Base-by-base conservation (phyloP, 106 monocot genomes). In the Alisma plantagoaquatica region DNA sequence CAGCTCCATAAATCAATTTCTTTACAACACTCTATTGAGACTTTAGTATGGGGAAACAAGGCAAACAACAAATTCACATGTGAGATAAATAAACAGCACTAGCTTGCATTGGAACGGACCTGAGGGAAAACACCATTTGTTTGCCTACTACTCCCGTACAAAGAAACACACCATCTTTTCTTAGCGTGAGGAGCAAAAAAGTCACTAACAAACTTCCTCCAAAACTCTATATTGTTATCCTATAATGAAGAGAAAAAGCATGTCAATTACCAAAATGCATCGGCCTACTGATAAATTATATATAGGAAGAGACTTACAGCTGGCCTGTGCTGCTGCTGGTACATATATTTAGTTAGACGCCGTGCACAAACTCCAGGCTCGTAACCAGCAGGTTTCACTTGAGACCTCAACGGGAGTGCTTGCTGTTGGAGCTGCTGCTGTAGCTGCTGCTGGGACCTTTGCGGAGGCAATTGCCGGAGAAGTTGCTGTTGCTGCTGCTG, bases 311-410 rank as follows among this genome's bases (percentile, higher is more conserved):
- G n/a, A n/a, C 61, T 67, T 76, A 98, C 98, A 25, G 85, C 63
- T 26, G 89, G 98, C 43, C 85, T 85, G 29, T 74, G 77, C 52
- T 82, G 81, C 43, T 98, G 98, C 26, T 77, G 73, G 72, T 72
- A 90, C 90, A 98, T 98, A 54, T 98, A 98, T 45, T 76, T 84
- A 23, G 89, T 98, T 71, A 98, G 67, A 23, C 90, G 70, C 56
- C 77, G 65, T 27, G 89, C 81, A 70, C 89, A 98, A 27, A 57
- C 77, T 51, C 98, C 98, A 48, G 90, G 98, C 48, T 98, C 90
- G 49, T 85, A 98, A 19, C 51, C 52, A 27, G 38, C 27, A 3
- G 70, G 42, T 58, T 81, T 84, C 4, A 46, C 66, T 48, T 77
- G 91, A 54, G 67, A 30, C 62, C 91, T 91, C 59, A 73, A 17